Base-by-base conservation (phyloP, 148 eudicot genomes). In the Rhododendron ferrugineum region DNA sequence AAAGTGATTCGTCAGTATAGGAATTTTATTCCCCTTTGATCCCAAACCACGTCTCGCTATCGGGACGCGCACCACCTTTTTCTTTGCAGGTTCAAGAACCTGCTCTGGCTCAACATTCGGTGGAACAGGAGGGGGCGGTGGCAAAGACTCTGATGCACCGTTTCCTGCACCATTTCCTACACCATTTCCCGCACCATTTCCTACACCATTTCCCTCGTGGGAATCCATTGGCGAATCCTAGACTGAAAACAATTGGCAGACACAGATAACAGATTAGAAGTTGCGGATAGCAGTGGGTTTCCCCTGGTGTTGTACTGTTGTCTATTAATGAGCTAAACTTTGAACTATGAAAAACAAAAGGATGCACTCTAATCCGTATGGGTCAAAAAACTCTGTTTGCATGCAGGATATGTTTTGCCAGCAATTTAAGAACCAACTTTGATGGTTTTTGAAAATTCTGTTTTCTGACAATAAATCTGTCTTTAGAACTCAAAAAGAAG, bases 81-180 rank as follows among this genome's bases (percentile, higher is more conserved):
- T 88, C 86, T 88, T 85, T 0, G 50, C 13, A 28, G 79, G 34
- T 32, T 70, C 84, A 30, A 32, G 84, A 0, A 28, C 79, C 34
- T 74, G 30, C 28, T 64, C 88, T 0, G 88, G 80, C 23, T 66
- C 86, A 23, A 88, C 88, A 86, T 88, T 86, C 18, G 80, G 80
- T 16, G 89, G 87, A 83, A 84, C 89, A 36, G 93, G 91, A 1
- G 92, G 93, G 46, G 90, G 90, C 3, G 93, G 91, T 20, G 90
- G 93, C 80, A 88, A 84, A 10, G 60, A 44, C 50, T 87, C 88
- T 8, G 86, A 5, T 2, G 81, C 80, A 8, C 85, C 86, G 79
- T 82, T 56, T 56, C 87, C 87, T 2, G 75, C 83, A 18, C 93
- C 93, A 84, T 89, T 92, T 37, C 88, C 86, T 4, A 11, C 2